Evolutionary conservation across 208 protist genomes (phyloP), one percentile per base, ranked within the genome.

Genomic region (Leishmania guyanensis): DNA sequence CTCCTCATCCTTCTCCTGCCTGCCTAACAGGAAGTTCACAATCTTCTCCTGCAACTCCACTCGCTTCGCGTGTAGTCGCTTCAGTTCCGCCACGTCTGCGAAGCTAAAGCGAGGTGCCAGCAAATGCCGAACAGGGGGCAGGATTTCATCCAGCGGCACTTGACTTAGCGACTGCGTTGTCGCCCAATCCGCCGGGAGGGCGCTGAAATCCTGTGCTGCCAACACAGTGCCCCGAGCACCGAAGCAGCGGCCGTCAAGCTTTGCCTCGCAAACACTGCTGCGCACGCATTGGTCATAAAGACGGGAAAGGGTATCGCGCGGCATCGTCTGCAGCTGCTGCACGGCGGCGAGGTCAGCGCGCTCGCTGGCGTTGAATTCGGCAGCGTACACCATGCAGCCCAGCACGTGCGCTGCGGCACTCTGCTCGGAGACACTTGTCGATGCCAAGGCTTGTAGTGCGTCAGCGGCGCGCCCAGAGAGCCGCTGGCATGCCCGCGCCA

Each of bases 91-190:
- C 16, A 87, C 83, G 71, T 94, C 84, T 0, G 91, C 84, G 70
- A 94, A 94, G 53, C 88, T 94, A 77, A 97, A 97, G 53, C 94
- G 91, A 6, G 85, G 83, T 20, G 90, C 88, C 10, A 94, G 77
- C 22, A 96, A 83, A 77, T 95, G 92, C 17, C 89, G 76, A 3
- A 86, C 90, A 14, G 94, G 92, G 17, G 92, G 90, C 39, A 97
- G 83, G 50, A 95, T 65, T 46, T 74, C 80, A 36, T 72, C 50
- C 14, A 80, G 22, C 39, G 90, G 85, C 36, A 88, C 75, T 12
- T 22, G 69, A 17, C 39, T 86, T 50, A 97, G 79, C 12, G 79
- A 69, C 51, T 84, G 75, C 20, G 88, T 72, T 10, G 77, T 85
- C 2, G 85, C 71, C 92, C 91, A 95, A 58, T 91, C 85, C 4